phyloP scores from a whole-genome alignment of 371 early-diverging fungal species.

The Dinochytrium kinnereticum region DNA sequence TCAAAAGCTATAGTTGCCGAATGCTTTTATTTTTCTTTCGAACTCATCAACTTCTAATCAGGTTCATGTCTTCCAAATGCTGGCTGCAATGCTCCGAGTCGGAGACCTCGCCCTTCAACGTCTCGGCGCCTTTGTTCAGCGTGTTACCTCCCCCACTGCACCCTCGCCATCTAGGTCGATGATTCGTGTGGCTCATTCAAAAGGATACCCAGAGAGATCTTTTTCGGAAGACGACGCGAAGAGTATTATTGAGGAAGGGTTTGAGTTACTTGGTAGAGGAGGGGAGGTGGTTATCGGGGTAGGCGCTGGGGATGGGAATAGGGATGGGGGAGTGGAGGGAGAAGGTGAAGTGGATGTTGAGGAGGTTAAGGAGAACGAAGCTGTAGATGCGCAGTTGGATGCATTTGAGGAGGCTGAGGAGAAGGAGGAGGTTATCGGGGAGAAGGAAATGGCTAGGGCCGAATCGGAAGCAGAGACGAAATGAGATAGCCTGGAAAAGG shows the following conservation, averaged over 20 bases:
- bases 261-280: not conserved
- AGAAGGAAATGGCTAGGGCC: no score
- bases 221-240: not conserved
- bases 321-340: not conserved
- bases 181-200: not conserved
- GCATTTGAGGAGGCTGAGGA: not conserved
- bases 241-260: not conserved
- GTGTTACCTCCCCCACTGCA: not conserved
- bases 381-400: constrained; percentile 13
- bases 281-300: not conserved
- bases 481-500: no score
- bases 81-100: constrained; percentile 25
- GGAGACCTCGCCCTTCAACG: constrained; percentile 29
- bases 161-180: not conserved
- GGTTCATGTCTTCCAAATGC: constrained; percentile 53
- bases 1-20: constrained; percentile 22
- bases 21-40: not conserved
- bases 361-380: not conserved
- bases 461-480: no score
- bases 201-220: not conserved
- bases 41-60: not conserved
- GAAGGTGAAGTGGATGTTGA: not conserved
- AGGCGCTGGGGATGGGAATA: no score
- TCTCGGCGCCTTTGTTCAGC: constrained; percentile 25
- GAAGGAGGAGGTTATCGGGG: not conserved